Evolutionary conservation across 129 eudicot genomes (phyloP), one percentile per base, ranked within the genome.

Genomic region (Flaveria robusta): DNA sequence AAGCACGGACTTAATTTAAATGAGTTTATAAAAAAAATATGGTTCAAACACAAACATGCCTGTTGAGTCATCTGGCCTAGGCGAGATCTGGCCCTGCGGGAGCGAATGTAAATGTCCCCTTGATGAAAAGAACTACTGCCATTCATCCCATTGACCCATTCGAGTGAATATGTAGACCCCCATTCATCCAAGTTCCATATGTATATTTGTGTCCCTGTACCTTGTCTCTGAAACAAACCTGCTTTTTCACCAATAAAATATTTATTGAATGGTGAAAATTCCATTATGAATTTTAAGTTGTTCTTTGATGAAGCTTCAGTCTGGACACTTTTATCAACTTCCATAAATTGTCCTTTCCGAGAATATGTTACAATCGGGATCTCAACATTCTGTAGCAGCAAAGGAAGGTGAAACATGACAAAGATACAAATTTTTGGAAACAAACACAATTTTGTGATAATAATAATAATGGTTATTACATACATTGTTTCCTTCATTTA

Each of bases 141-240:
- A 64, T 22, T 82, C 78, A 73, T 72, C 51, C 87, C 91, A 14
- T 47, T 46, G 18, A 68, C 81, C 96, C 96, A 90, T 43, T 87
- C 82, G 31, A 90, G 70, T 56, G 87, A 70, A 77, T 84, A 87
- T 50, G 68, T 46, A 67, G 96, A 77, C 63, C 96, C 96, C 92
- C 92, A 87, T 71, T 79, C 80, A 58, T 90, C 92, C 74, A 90
- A 76, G 78, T 90, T 90, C 96, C 90, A 90, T 51, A 87, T 77
- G 76, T 87, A 90, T 73, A 90, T 86, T 64, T 90, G 92, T 70
- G 96, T 90, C 56, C 92, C 96, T 1, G 90, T 85, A 60, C 88
- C 88, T 7, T 81, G 58, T 75, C 41, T 75, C 10, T 54, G 29
- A 56, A 90, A 90, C 68, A 86, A 13, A n/a, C 85, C 96, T 47